These are phyloP conservation scores for Nicotiana otophora DNA, from an alignment of 257 asterid species.

Conservation along the genomic window DNA sequence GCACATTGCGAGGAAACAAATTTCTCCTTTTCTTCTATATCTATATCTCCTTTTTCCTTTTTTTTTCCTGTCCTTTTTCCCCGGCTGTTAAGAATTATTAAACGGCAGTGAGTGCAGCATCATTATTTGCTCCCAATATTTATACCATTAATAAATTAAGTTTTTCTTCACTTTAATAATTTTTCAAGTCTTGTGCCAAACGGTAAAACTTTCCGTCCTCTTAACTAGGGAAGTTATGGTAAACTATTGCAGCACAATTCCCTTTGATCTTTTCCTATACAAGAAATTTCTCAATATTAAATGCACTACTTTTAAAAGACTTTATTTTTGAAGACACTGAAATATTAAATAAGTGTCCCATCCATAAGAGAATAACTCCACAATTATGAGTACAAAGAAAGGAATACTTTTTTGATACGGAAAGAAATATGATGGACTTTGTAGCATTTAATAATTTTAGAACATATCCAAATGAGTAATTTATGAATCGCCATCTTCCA, in stretches of 20 bases:
- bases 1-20: no score
- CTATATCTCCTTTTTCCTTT: no score
- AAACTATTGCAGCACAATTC: not conserved
- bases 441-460: not conserved
- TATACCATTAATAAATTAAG: no score
- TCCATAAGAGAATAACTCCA: not conserved
- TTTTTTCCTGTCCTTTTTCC: no score
- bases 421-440: not conserved
- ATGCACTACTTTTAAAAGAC: not conserved
- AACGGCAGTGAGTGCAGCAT: no score
- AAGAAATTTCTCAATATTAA: not conserved
- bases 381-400: not conserved
- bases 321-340: not conserved
- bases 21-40: no score
- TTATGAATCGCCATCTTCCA: not conserved
- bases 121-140: no score
- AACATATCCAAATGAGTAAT: not conserved
- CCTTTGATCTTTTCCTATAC: not conserved
- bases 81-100: no score
- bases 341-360: not conserved
- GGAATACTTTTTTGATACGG: not conserved
- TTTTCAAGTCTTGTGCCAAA: not conserved
- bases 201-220: not conserved
- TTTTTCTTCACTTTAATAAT: not conserved
- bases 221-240: not conserved